These are phyloP conservation scores for Tylopilus vinaceipallidus DNA, from an alignment of 768 basidiomycete species.

Conservation along the genomic window DNA sequence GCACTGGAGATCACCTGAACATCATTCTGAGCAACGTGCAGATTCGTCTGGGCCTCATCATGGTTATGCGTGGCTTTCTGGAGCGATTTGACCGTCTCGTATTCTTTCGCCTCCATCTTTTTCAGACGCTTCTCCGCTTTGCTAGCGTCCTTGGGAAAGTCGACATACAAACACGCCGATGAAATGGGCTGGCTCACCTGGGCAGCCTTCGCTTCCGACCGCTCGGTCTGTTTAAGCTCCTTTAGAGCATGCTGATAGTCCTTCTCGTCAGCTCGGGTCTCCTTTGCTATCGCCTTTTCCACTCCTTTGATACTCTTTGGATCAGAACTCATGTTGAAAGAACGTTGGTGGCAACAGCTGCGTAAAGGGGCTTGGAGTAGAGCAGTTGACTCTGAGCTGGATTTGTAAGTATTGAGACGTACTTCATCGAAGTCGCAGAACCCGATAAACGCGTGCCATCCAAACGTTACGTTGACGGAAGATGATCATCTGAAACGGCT, in stretches of 20 bases:
- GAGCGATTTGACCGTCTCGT: constrained; percentile 46
- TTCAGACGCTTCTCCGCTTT: constrained; percentile 46
- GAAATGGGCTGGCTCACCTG: constrained; percentile 40
- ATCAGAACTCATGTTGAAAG: constrained; percentile 24
- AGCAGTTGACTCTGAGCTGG: background rate
- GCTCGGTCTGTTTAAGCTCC: constrained; percentile 52
- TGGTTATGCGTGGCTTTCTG: constrained; percentile 54
- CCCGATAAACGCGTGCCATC: too few relatives aligned
- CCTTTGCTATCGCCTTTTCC: constrained; percentile 46
- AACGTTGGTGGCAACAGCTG: background rate
- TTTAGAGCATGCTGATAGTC: constrained; percentile 52
- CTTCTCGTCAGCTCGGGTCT: constrained; percentile 51
- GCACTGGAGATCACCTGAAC: constrained; percentile 34
- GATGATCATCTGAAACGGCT: too few relatives aligned
- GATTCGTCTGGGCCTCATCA: constrained; percentile 44
- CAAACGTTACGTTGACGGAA: too few relatives aligned
- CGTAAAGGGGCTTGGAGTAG: constrained; percentile 11
- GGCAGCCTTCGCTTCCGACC: constrained; percentile 47
- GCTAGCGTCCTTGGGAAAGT: constrained; percentile 36
- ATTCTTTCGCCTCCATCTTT: constrained; percentile 51
- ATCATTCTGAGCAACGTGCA: constrained; percentile 43
- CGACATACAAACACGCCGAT: too few relatives aligned
- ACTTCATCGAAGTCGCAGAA: background rate
- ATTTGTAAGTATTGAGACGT: constrained; percentile 4
- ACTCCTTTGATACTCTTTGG: constrained; percentile 35